Conservation (phyloP, 2,329 filamentous ascomycete genomes). For the Aspergillus persii region DNA sequence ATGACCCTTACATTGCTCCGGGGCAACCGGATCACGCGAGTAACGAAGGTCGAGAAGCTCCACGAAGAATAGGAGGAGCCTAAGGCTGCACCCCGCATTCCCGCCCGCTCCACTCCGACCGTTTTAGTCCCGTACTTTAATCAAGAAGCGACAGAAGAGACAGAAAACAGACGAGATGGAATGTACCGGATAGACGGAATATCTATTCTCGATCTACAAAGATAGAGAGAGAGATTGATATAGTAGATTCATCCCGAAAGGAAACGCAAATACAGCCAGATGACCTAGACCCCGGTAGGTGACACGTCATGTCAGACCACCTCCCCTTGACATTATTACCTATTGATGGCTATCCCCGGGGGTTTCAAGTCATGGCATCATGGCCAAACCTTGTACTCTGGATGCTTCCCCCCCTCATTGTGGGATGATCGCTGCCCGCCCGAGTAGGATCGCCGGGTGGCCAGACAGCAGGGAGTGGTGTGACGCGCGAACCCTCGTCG, state of each 20-base stretch:
- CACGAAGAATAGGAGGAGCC: not conserved
- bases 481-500: not conserved
- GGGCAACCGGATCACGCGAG: conserved; percentile 31
- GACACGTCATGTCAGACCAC: not conserved
- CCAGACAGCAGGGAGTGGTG: not conserved
- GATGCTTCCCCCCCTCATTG: not conserved
- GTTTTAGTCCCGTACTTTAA: conserved; percentile 8
- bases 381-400: not conserved
- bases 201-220: too few species aligned
- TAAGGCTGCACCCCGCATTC: conserved; percentile 39
- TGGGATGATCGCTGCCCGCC: not conserved
- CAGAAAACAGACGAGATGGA: too few species aligned
- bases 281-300: too few species aligned
- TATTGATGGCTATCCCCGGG: too few species aligned
- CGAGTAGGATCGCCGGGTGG: not conserved
- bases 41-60: conserved; percentile 28
- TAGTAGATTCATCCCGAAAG: too few species aligned
- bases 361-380: not conserved
- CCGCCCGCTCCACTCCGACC: conserved; percentile 19
- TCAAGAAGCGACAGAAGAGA: not conserved
- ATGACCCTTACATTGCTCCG: not conserved
- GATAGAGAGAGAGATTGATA: too few species aligned
- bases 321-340: too few species aligned
- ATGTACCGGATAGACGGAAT: too few species aligned
- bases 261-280: too few species aligned